Conservation (phyloP, 2,329 filamentous ascomycete genomes). For the Aspergillus sclerotialis region DNA sequence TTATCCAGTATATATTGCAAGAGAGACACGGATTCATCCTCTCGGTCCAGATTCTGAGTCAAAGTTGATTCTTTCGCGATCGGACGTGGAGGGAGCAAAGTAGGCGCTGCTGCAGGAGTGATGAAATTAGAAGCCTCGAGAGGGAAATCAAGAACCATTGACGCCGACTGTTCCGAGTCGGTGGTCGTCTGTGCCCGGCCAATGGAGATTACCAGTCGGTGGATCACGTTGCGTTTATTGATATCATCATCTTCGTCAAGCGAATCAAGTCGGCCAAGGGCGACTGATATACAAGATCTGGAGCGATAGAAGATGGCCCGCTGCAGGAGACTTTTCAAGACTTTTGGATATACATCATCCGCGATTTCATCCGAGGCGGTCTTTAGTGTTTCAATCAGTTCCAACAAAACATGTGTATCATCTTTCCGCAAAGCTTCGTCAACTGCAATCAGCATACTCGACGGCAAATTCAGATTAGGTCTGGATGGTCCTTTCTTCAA, state of each 20-base stretch:
- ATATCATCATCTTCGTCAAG: conserved; percentile 87
- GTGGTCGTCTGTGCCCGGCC: conserved; percentile 62
- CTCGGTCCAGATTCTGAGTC: conserved; percentile 53
- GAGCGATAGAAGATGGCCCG: conserved; percentile 62
- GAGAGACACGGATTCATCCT: conserved; percentile 70
- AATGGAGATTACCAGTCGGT: conserved; percentile 86
- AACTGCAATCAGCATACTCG: conserved; percentile 37
- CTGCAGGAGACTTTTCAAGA: conserved; percentile 38
- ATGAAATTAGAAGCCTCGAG: conserved; percentile 64
- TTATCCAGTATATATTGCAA: conserved; percentile 58
- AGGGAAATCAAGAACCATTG: conserved; percentile 43
- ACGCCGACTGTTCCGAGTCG: conserved; percentile 45
- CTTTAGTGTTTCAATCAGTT: conserved; percentile 53
- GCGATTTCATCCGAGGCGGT: conserved; percentile 47
- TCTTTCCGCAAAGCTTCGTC: conserved; percentile 36
- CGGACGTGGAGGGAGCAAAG: conserved; percentile 53
- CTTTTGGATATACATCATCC: conserved; percentile 63
- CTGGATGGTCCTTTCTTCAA: conserved; percentile 70
- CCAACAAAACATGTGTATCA: conserved; percentile 33
- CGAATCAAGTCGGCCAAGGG: conserved; percentile 62
- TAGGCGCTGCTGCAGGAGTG: conserved; percentile 66
- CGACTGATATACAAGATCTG: conserved; percentile 62
- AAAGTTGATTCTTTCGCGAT: conserved; percentile 61
- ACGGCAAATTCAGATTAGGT: conserved; percentile 66
- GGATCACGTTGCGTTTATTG: conserved; percentile 87